Conservation (phyloP, 2,329 filamentous ascomycete species). For the Pleurostoma richardsiae region DNA sequence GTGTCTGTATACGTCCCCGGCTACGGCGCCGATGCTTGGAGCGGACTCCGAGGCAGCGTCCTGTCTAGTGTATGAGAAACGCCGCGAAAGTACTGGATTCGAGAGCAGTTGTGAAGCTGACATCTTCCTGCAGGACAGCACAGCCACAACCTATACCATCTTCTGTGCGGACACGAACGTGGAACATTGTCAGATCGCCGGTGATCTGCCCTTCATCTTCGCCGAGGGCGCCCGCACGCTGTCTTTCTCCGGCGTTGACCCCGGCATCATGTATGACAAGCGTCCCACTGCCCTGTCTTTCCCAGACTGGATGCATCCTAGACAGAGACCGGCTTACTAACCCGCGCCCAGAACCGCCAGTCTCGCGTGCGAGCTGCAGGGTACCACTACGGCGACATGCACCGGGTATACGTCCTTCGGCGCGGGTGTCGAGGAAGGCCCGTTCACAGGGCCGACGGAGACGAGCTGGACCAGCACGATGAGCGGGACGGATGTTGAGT, state of each 20-base stretch:
- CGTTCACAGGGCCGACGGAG: slow-evolving; percentile 35
- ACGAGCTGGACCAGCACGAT: slow-evolving; percentile 40
- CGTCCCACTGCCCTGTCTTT: background rate
- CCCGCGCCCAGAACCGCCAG: slow-evolving; percentile 30
- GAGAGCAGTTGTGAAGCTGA: too few relatives aligned
- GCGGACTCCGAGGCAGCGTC: slow-evolving; percentile 38
- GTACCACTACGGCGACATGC: slow-evolving; percentile 38
- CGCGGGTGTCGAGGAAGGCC: slow-evolving; percentile 29
- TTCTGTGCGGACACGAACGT: slow-evolving; percentile 39
- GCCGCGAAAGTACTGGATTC: too few relatives aligned
- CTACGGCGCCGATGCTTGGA: slow-evolving; percentile 36
- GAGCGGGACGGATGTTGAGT: slow-evolving; percentile 32
- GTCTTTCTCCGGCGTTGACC: slow-evolving; percentile 34
- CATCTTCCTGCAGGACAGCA: slow-evolving; percentile 22
- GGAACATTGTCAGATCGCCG: slow-evolving; percentile 34
- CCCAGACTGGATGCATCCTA: too few relatives aligned
- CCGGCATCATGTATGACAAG: slow-evolving; percentile 33
- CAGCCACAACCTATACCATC: slow-evolving; percentile 40
- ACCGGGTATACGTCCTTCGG: slow-evolving; percentile 42
- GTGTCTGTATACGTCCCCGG: slow-evolving; percentile 40
- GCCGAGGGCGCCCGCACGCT: slow-evolving; percentile 39
- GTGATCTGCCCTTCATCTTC: slow-evolving; percentile 41
- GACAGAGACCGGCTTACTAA: background rate
- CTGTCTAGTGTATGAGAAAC: slow-evolving; percentile 30
- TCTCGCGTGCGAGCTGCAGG: slow-evolving; percentile 35